Conservation (phyloP, 331 rosid species). For the Phaseolus coccineus region DNA sequence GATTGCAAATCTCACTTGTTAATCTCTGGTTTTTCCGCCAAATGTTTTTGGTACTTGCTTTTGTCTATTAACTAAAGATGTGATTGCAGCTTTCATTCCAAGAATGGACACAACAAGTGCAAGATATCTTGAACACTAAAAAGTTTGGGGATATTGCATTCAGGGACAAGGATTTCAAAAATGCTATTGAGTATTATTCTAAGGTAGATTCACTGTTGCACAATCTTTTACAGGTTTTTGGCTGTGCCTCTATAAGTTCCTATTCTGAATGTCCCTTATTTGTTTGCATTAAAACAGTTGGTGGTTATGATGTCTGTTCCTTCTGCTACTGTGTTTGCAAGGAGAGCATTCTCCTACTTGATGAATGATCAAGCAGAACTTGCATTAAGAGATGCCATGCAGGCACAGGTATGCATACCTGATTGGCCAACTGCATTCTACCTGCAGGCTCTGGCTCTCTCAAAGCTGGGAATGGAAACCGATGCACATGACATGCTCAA, state of each 20-base stretch:
- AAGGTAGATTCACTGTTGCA: constrained; percentile 50
- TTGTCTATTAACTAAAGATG: constrained; percentile 16
- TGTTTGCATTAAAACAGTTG: constrained; percentile 59
- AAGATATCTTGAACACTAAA: constrained; percentile 90
- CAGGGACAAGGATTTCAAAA: constrained; percentile 93
- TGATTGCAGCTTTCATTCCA: constrained; percentile 90
- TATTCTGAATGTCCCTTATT: background rate
- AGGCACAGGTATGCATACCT: constrained; percentile 94
- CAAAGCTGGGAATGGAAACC: constrained; percentile 96
- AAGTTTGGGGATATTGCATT: constrained; percentile 96
- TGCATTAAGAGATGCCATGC: constrained; percentile 94
- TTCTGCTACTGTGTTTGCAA: constrained; percentile 82
- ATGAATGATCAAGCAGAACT: constrained; percentile 90
- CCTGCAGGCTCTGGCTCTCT: constrained; percentile 92
- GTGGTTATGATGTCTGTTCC: constrained; percentile 84
- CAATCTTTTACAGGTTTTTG: constrained; percentile 11
- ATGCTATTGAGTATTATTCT: constrained; percentile 79
- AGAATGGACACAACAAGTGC: constrained; percentile 99
- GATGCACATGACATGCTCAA: constrained; percentile 97
- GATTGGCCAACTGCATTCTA: constrained; percentile 99
- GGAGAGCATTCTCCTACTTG: constrained; percentile 88
- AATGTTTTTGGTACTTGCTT: background rate
- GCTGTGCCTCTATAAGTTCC: background rate
- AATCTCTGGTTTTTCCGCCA: constrained; percentile 23
- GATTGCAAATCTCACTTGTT: constrained; percentile 1